Evolutionary conservation across 2,329 filamentous ascomycete genomes (phyloP).

Genomic region (Fusarium tupiense): DNA sequence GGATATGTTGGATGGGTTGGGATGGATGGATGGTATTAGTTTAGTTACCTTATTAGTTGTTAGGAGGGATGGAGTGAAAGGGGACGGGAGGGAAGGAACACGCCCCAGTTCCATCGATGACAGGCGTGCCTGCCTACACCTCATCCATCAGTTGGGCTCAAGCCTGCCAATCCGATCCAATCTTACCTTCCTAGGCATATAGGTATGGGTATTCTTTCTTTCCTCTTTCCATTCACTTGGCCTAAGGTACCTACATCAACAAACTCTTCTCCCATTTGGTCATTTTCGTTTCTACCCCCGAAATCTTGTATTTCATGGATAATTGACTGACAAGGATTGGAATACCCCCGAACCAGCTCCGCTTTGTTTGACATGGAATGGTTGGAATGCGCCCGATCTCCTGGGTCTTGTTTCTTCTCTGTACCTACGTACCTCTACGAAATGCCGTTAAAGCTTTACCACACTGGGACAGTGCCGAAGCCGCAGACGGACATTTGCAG

Average conservation of each 20-base stretch:
- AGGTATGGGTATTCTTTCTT: background rate
- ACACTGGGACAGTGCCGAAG: slow-evolving; percentile 30
- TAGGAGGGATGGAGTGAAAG: slow-evolving; percentile 23
- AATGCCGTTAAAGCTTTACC: slow-evolving; percentile 33
- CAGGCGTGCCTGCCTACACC: slow-evolving; percentile 16
- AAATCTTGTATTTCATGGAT: slow-evolving; percentile 12
- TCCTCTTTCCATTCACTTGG: background rate
- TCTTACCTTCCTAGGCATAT: background rate
- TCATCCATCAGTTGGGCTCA: background rate
- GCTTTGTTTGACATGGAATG: slow-evolving; percentile 30
- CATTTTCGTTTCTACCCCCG: slow-evolving; percentile 5
- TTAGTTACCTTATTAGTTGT: no score
- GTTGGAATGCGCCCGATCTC: slow-evolving; percentile 32
- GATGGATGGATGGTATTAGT: background rate
- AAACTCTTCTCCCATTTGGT: background rate
- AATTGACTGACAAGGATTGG: slow-evolving; percentile 11
- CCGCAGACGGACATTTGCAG: slow-evolving; percentile 30
- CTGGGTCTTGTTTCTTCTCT: slow-evolving; percentile 31
- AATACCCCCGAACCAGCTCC: slow-evolving; percentile 31
- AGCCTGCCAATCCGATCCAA: background rate
- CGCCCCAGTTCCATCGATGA: slow-evolving; percentile 10
- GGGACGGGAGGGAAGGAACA: slow-evolving; percentile 33
- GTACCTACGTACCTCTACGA: slow-evolving; percentile 4
- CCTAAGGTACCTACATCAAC: background rate
- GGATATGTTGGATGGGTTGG: slow-evolving; percentile 11